Percentiles rank a stretch among this genome's conserved stretches.
phyloP scores from a whole-genome alignment of 768 basidiomycete species.

The Rossbeevera mucosa region DNA sequence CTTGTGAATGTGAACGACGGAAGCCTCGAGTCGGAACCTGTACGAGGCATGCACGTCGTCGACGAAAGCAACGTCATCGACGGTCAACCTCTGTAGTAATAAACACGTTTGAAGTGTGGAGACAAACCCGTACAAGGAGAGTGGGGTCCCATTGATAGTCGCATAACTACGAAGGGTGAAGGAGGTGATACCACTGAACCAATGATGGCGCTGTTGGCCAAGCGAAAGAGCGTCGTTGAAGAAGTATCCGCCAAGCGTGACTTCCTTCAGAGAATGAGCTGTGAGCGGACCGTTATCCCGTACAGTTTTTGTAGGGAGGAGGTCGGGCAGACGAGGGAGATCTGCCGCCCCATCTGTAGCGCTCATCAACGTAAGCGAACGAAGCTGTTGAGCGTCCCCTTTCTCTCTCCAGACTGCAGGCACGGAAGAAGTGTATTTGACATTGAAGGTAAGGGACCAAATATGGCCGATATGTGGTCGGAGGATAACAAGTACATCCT shows the following conservation, averaged over 20 bases:
- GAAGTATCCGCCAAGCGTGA: background rate
- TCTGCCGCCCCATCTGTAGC: background rate
- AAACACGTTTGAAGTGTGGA: background rate
- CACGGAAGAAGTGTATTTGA: background rate
- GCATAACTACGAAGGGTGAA: background rate
- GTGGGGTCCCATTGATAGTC: background rate
- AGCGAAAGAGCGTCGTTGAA: background rate
- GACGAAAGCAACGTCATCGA: constrained; percentile 5
- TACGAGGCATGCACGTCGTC: constrained; percentile 3
- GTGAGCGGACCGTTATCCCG: no score
- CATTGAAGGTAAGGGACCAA: constrained; percentile 2
- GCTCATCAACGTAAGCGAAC: background rate
- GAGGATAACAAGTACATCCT: background rate
- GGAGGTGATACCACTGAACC: constrained; percentile 5
- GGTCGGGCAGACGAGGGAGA: background rate
- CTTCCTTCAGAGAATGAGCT: background rate
- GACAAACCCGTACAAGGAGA: constrained; percentile 6
- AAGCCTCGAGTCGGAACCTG: constrained; percentile 6
- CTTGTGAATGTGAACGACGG: background rate
- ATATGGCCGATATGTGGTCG: background rate
- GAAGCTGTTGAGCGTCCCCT: background rate
- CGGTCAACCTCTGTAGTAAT: background rate
- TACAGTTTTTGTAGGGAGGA: background rate
- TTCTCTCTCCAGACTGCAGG: constrained; percentile 7
- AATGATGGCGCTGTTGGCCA: background rate